Evolutionary conservation across 805 yeast species (phyloP), one percentile per base, ranked within the genome.

Genomic region (Wickerhamiella brachini): DNA sequence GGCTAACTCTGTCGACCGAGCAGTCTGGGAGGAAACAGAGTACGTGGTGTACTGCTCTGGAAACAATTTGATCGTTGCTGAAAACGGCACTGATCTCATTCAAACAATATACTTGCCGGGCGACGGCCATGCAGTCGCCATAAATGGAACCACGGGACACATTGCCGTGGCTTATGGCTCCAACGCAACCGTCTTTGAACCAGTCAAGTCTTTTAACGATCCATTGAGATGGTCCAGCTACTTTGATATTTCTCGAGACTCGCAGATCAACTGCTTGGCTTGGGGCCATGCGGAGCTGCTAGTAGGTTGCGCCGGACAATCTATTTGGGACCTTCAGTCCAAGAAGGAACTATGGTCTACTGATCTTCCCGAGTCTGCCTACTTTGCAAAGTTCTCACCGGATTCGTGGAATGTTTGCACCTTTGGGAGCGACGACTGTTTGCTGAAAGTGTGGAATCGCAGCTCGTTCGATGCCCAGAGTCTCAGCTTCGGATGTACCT

Each of bases 31-130:
- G 51, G 71, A 72, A 10, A 78, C 77, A 53, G 75, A 78, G 49
- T 65, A 87, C 1, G 67, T 84, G 34, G 70, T 68, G 1, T 90
- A 90, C 63, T 84, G 88, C 52, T 85, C 96, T 1, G 97, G 95
- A 0, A 87, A 87, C 67, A 87, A 86, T 63, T 70, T 90, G 57
- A 83, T 90, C 34, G 74, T 84, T 4, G 62, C 81, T 2, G 71
- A 82, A 7, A 73, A 76, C 53, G 69, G 54, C 44, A 68, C 73
- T 52, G 65, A 68, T 22, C 68, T 82, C 54, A 66, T 88, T 17
- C 97, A 90, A 65, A 87, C 95, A 0, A 68, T 87, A 1, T 84
- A 84, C 58, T 69, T 87, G 21, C 80, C 79, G 10, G 55, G 69
- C 1, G 95, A 85, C 60, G 81, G 90, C 17, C 60, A 61, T 22